A percentile compares a stretch with the other conserved stretches of the same genome.
Evolutionary conservation across 2,329 filamentous ascomycete genomes (phyloP).

Genomic region (Talaromyces atroroseus): DNA sequence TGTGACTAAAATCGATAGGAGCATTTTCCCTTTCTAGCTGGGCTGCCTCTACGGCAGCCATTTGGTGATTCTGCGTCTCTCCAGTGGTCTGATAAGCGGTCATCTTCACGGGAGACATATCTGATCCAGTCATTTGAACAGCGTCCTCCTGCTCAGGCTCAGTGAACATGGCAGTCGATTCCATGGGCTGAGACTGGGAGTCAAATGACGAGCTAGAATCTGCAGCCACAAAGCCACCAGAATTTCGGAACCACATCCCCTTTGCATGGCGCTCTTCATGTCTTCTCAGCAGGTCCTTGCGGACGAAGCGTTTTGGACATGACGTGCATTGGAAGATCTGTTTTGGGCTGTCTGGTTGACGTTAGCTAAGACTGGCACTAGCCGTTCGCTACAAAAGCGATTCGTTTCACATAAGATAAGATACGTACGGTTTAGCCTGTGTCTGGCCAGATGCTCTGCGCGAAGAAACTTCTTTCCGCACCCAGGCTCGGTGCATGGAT

Average conservation of each 20-base stretch:
- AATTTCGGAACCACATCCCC: conserved; percentile 25
- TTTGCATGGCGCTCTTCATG: conserved; percentile 24
- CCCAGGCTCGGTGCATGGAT: conserved; percentile 17
- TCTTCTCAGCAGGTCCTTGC: conserved; percentile 21
- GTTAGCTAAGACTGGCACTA: background rate
- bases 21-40: background rate
- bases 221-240: conserved; percentile 16
- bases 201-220: conserved; percentile 1
- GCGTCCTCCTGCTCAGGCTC: conserved; percentile 11
- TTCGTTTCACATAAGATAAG: background rate
- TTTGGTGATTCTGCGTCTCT: background rate
- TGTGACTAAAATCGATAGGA: background rate
- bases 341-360: conserved; percentile 14
- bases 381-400: too few relatives aligned
- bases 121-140: conserved; percentile 1
- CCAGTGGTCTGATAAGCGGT: background rate
- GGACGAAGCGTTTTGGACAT: conserved; percentile 21
- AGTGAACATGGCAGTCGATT: conserved; percentile 11
- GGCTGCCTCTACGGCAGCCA: background rate
- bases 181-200: background rate
- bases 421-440: conserved; percentile 17
- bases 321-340: conserved; percentile 18
- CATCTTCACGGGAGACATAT: conserved; percentile 3
- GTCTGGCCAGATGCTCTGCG: conserved; percentile 17
- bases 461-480: conserved; percentile 18